phyloP scores from a whole-genome alignment of 345 rosid genomes.

The Corymbia maculata region DNA sequence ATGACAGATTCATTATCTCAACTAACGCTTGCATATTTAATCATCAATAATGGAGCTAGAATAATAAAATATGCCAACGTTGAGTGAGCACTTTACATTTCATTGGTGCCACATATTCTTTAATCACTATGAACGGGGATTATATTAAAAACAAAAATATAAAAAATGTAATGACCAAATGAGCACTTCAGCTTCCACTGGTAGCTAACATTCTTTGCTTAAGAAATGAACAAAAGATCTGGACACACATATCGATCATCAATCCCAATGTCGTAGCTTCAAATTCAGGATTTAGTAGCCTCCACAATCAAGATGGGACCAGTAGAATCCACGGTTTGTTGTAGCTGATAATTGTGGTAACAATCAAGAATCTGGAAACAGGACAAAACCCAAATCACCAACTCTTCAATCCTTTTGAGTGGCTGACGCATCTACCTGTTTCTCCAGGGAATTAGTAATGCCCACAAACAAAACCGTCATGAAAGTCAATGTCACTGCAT shows the following conservation, averaged over 20 bases:
- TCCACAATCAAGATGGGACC: slow-evolving; percentile 9
- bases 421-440: not conserved
- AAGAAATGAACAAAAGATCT: not conserved
- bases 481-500: not conserved
- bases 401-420: not conserved
- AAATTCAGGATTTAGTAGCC: not conserved
- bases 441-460: not conserved
- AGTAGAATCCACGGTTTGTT: not conserved
- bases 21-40: not conserved
- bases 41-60: not conserved
- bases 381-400: slow-evolving; percentile 4
- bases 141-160: not conserved
- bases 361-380: not conserved
- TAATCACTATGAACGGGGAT: not conserved
- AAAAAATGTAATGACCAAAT: not conserved
- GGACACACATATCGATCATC: not conserved
- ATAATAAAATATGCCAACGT: not conserved
- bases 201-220: not conserved
- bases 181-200: not conserved
- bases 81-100: not conserved
- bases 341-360: not conserved
- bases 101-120: not conserved
- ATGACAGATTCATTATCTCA: not conserved
- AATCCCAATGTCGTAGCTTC: not conserved
- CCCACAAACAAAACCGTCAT: not conserved